Evolutionary conservation across 2,329 filamentous ascomycete genomes (phyloP), one percentile per base, ranked within the genome.

Genomic region (Neodidymelliopsis sp.): DNA sequence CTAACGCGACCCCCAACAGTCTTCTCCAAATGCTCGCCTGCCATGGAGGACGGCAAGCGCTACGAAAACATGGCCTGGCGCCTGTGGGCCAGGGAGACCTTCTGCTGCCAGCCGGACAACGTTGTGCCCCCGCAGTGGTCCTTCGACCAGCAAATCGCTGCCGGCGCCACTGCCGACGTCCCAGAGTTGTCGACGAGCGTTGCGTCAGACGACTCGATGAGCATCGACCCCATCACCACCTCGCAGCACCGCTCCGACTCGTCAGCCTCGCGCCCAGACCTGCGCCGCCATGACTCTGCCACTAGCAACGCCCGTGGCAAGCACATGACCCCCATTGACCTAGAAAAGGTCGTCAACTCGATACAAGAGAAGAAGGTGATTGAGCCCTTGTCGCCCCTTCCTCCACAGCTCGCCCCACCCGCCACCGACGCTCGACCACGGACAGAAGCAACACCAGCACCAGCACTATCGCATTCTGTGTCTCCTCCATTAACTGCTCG

Each of bases 1-100:
- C 67, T 73, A 62, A 71, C 59, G 36, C 31, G 12, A 51, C 29
- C 38, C 43, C 9, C 23, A 52, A 30, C 69, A 94, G 91, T 97
- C 53, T 97, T 97, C 71, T 93, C 91, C 40, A 90, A 91, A 76
- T 96, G 93, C 75, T 91, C 91, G 69, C 90, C 94, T 68, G 94
- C 92, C 41, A 88, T 97, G 72, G 90, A 96, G 71, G 89, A 97
- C 75, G 94, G 94, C 48, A 86, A 90, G 69, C 83, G 94, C 67
- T 80, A 97, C 70, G 94, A 97, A 74, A 97, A 99, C 77, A 80
- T 99, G 56, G 95, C 65, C 72, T 97, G 94, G 94, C 82, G 94
- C 65, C 78, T 97, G 54, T 97, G 92, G 93, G 95, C 91, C 65
- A 84, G 91, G 66, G 92, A 97, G 72, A 93, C 90, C 9, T 91